A percentile compares a stretch with the other conserved stretches of the same genome.
Conservation (phyloP, 2,329 filamentous ascomycete species). For the Huntiella bhutanensis region DNA sequence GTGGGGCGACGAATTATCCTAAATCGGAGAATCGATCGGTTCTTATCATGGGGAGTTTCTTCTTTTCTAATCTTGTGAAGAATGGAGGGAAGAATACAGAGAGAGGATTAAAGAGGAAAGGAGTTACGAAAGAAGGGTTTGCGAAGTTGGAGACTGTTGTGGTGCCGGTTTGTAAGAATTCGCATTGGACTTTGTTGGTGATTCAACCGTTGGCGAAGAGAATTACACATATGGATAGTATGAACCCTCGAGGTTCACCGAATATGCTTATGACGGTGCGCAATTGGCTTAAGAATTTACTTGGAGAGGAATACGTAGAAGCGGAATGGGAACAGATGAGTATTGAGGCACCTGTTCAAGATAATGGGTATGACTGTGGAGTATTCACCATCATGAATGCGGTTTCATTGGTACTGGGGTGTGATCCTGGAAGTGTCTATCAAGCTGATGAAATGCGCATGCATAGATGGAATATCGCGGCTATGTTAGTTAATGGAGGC, state of each 20-base stretch:
- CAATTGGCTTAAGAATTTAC: constrained; percentile 37
- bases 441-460: constrained; percentile 33
- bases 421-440: constrained; percentile 33
- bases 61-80: constrained; percentile 35
- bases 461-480: constrained; percentile 44
- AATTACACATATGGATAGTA: constrained; percentile 52
- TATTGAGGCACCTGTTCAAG: constrained; percentile 36
- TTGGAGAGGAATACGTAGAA: constrained; percentile 33
- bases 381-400: constrained; percentile 58
- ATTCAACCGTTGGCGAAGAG: constrained; percentile 40
- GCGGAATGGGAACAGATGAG: constrained; percentile 40
- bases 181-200: constrained; percentile 55
- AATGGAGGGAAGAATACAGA: constrained; percentile 29
- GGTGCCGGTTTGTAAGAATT: constrained; percentile 44
- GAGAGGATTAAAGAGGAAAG: constrained; percentile 36
- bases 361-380: constrained; percentile 57
- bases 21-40: constrained; percentile 33
- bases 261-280: constrained; percentile 25
- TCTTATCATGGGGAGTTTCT: constrained; percentile 45
- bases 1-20: constrained; percentile 31
- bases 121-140: constrained; percentile 40
- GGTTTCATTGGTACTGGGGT: constrained; percentile 37
- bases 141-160: constrained; percentile 48
- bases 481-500: constrained; percentile 46
- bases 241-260: constrained; percentile 25